Conservation (phyloP, 129 eudicot genomes). For the Pittosporum tobira region DNA sequence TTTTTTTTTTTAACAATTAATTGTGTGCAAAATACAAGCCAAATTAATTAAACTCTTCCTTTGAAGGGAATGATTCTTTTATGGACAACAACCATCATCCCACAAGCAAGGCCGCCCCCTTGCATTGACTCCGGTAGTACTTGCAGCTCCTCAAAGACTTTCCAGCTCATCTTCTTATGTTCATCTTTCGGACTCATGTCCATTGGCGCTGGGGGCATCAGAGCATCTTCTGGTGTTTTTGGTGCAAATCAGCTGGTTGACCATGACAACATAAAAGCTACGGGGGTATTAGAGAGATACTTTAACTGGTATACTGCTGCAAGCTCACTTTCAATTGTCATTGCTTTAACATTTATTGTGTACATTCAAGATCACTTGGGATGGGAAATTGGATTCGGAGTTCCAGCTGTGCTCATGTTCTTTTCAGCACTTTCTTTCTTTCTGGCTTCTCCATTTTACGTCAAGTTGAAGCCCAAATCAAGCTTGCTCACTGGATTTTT, state of each 20-base stretch:
- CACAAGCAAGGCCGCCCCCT: constrained; percentile 29
- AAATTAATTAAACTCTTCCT: no score
- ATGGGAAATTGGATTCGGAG: constrained; percentile 42
- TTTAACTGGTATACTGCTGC: constrained; percentile 32
- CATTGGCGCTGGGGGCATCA: constrained; percentile 36
- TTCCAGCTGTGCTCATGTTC: constrained; percentile 18
- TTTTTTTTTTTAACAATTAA: no score
- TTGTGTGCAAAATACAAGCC: no score
- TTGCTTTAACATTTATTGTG: not conserved
- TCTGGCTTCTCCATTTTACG: constrained; percentile 1
- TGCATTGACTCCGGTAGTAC: constrained; percentile 9
- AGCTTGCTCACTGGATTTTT: constrained; percentile 19
- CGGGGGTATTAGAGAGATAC: constrained; percentile 16
- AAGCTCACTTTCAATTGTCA: constrained; percentile 13
- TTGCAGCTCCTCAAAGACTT: constrained; percentile 14
- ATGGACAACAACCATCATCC: constrained; percentile 26
- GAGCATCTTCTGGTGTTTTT: constrained; percentile 35
- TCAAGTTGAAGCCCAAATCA: not conserved
- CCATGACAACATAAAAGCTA: not conserved
- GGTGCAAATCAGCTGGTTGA: constrained; percentile 36
- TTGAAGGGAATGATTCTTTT: constrained; percentile 28
- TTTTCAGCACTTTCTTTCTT: constrained; percentile 24
- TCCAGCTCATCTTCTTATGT: constrained; percentile 20
- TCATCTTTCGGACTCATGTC: constrained; percentile 31
- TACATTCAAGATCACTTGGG: constrained; percentile 9